Evolutionary conservation across 345 rosid species (phyloP).

Genomic region (Turritis glabra): DNA sequence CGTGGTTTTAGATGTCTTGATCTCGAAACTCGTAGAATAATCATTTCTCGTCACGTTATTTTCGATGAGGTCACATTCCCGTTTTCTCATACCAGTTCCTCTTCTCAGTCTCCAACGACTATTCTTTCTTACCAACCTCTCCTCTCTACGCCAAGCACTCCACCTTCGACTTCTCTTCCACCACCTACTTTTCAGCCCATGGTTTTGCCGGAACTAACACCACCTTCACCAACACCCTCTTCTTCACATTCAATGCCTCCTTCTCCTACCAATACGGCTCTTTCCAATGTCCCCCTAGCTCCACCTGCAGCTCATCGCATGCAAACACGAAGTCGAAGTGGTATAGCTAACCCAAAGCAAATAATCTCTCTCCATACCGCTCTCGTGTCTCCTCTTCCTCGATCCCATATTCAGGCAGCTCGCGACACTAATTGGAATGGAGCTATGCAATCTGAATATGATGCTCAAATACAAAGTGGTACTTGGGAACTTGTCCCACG

Average conservation of each 20-base stretch:
- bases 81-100: too few species aligned
- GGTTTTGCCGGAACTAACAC: too few species aligned
- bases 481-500: not conserved
- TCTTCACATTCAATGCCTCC: too few species aligned
- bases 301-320: not conserved
- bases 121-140: too few species aligned
- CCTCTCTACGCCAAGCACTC: too few species aligned
- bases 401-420: not conserved
- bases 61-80: not conserved
- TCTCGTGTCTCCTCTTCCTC: not conserved
- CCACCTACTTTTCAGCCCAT: too few species aligned
- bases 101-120: too few species aligned
- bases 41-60: not conserved
- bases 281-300: not conserved
- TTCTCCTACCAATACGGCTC: too few species aligned
- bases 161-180: too few species aligned
- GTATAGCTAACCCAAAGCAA: not conserved
- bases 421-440: not conserved
- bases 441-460: not conserved
- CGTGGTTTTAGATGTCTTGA: not conserved
- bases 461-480: not conserved
- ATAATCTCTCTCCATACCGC: not conserved
- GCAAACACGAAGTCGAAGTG: not conserved
- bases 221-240: too few species aligned
- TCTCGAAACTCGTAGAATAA: not conserved